Conservation (phyloP, 2,329 filamentous ascomycete genomes). For the Lecanosticta acicola region DNA sequence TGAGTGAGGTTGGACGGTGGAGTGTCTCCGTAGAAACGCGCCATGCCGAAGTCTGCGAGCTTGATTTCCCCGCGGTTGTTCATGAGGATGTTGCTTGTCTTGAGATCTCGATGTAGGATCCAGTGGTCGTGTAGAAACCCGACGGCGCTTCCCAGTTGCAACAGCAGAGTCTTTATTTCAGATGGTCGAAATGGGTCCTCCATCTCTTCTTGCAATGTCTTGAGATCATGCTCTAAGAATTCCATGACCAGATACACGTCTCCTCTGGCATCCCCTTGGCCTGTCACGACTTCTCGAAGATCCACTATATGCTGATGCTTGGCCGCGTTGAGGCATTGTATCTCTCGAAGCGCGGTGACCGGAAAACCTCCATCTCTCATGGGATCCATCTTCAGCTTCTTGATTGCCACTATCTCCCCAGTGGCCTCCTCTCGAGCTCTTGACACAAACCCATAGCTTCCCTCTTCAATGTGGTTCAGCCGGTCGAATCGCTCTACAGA, state of each 20-base stretch:
- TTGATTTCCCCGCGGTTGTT: constrained; percentile 94
- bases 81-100: constrained; percentile 88
- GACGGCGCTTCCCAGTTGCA: constrained; percentile 74
- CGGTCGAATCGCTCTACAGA: constrained; percentile 85
- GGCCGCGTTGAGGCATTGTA: constrained; percentile 79
- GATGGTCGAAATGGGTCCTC: constrained; percentile 85
- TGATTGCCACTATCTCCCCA: constrained; percentile 80
- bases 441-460: constrained; percentile 91
- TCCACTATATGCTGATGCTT: constrained; percentile 76
- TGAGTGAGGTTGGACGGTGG: constrained; percentile 71
- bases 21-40: constrained; percentile 77
- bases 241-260: constrained; percentile 92
- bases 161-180: constrained; percentile 83
- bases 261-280: constrained; percentile 30
- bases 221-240: constrained; percentile 95
- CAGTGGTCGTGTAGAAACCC: constrained; percentile 81
- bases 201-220: constrained; percentile 89
- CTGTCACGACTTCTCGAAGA: constrained; percentile 69
- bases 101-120: constrained; percentile 86
- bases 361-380: constrained; percentile 71
- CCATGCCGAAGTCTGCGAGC: constrained; percentile 97
- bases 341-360: constrained; percentile 88
- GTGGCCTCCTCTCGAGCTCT: constrained; percentile 69
- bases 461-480: constrained; percentile 95
- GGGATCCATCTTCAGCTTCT: constrained; percentile 84